Evolutionary conservation across 2,329 filamentous ascomycete genomes (phyloP).

Genomic region (Clathrospora elynae): DNA sequence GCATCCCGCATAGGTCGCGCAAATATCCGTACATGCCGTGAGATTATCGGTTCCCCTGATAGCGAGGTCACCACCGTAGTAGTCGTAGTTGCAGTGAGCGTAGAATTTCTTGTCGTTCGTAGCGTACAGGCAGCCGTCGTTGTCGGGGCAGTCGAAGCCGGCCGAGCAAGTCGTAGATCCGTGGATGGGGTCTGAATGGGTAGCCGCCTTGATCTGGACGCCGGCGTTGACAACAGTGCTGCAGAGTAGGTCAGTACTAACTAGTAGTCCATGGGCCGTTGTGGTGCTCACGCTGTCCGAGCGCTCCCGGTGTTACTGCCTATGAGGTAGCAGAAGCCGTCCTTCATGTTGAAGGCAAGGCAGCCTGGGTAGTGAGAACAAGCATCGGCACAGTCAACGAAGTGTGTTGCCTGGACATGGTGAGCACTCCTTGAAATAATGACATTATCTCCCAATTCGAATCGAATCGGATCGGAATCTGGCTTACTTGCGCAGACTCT

Average conservation of each 20-base stretch:
- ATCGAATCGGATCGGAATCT: too few species aligned
- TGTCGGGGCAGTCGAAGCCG: conserved; percentile 6
- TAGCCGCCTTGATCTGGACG: conserved; percentile 1
- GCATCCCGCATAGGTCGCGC: conserved; percentile 4
- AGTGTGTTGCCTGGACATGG: conserved; percentile 6
- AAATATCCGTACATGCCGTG: conserved; percentile 6
- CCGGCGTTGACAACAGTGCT: conserved; percentile 6
- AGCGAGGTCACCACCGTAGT: conserved; percentile 14
- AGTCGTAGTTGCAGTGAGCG: conserved; percentile 15
- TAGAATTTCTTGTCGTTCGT: conserved; percentile 5
- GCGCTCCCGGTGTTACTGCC: conserved; percentile 7
- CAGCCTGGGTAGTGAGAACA: conserved; percentile 11
- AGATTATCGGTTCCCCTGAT: background rate
- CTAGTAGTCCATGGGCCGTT: too few species aligned
- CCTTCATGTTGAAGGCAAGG: conserved; percentile 15
- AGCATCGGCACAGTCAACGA: conserved; percentile 16
- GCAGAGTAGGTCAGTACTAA: too few species aligned
- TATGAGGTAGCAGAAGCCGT: conserved; percentile 20
- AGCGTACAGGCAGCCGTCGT: conserved; percentile 13
- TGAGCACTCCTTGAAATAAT: background rate
- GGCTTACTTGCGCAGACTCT: conserved; percentile 5
- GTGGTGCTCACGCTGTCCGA: conserved; percentile 7
- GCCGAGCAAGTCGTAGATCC: conserved; percentile 7
- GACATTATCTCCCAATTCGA: too few species aligned
- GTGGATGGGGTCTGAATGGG: conserved; percentile 1